Evolutionary conservation across 2,329 filamentous ascomycete genomes (phyloP), one percentile per base, ranked within the genome.

Genomic region (Colletotrichum viniferum): DNA sequence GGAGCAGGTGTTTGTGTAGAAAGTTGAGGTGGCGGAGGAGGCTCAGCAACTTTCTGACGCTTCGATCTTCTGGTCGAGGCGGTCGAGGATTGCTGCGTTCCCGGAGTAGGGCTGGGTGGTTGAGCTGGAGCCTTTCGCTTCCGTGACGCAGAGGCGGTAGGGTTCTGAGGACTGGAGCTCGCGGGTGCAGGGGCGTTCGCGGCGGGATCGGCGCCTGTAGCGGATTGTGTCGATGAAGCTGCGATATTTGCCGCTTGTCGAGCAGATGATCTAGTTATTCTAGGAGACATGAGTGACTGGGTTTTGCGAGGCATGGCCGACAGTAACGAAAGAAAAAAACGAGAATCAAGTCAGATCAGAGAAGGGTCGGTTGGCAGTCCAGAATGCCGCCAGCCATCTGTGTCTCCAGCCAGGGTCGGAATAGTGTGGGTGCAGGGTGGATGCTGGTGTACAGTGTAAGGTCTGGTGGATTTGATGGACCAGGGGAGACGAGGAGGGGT

Each of bases 181-280:
- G 82, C 80, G 78, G 83, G 82, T 76, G 86, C 81, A 80, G 85
- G 81, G 80, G 87, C 82, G 78, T 86, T 82, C 79, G 86, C 81
- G 78, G 85, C 82, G 79, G 83, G 78, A 81, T 83, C 78, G 79
- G 85, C 81, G 79, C 83, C 79, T 70, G 87, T 83, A 79, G 83
- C 80, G 77, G 84, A 78, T 80, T 84, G 81, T 77, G 82, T 84
- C 62, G 87, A 83, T 81, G 87, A 86, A 80, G 86, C 87, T 86
- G 87, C 86, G 83, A 88, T 88, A 83, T 86, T 91, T 84, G 95
- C 94, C 88, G 95, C 95, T 91, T 95, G 93, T 90, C 96, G 96
- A 88, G 96, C 94, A 86, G 96, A 94, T 82, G 96, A 97, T 89
- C 96, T 95, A 90, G 96, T 98, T 82, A 97, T 93, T 95, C 96